Evolutionary conservation across 106 monocot genomes (phyloP).

Genomic region (Gastrodia elata): DNA sequence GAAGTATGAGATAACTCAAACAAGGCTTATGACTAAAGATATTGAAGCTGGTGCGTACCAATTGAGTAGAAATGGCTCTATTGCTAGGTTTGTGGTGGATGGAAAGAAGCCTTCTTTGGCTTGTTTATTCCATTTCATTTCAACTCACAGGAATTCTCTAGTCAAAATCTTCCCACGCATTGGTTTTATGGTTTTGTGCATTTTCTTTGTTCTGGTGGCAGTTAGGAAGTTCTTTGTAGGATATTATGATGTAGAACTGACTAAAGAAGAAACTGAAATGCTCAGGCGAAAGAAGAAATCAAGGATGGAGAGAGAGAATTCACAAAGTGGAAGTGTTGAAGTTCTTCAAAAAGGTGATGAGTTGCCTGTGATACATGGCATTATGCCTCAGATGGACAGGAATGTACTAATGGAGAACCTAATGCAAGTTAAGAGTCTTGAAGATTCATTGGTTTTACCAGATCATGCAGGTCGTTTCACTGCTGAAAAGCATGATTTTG

Average conservation of each 20-base stretch:
- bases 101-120: conserved; percentile 21
- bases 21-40: conserved; percentile 38
- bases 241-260: conserved; percentile 23
- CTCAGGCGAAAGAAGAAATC: conserved; percentile 65
- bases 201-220: conserved; percentile 29
- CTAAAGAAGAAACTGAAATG: conserved; percentile 56
- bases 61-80: conserved; percentile 33
- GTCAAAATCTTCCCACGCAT: conserved; percentile 21
- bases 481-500: conserved; percentile 26
- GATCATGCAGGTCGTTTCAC: not conserved
- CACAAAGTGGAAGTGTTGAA: conserved; percentile 36
- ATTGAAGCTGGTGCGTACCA: conserved; percentile 27
- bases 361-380: conserved; percentile 5
- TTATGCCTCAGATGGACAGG: conserved; percentile 53
- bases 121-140: conserved; percentile 9
- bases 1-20: conserved; percentile 26
- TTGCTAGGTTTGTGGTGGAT: conserved; percentile 34
- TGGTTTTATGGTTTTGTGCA: conserved; percentile 23
- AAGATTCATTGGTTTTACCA: conserved; percentile 5
- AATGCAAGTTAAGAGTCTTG: conserved; percentile 15
- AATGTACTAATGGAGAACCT: conserved; percentile 44
- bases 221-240: conserved; percentile 20
- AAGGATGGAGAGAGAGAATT: conserved; percentile 36
- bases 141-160: conserved; percentile 1
- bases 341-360: conserved; percentile 27